phyloP scores from a whole-genome alignment of 768 basidiomycete genomes.

The Wakefieldia striispora region DNA sequence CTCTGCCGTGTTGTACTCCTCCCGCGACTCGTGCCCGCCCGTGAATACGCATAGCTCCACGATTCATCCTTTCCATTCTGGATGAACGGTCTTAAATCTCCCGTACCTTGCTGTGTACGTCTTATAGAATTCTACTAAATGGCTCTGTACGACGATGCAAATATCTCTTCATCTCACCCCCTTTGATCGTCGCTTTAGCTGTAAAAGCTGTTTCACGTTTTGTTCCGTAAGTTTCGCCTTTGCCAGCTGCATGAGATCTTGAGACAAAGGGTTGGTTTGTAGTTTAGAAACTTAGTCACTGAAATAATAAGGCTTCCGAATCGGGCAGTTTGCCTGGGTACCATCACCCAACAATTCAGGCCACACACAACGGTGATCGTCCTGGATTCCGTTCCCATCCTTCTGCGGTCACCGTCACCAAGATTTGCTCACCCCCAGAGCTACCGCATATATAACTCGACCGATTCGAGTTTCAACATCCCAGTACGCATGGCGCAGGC shows the following conservation, averaged over 20 bases:
- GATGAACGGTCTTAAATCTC: not conserved
- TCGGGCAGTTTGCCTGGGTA: slow-evolving; percentile 24
- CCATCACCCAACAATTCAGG: slow-evolving; percentile 15
- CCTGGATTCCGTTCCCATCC: slow-evolving; percentile 23
- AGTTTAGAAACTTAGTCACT: no score
- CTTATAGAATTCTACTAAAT: slow-evolving; percentile 4
- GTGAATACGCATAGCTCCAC: slow-evolving; percentile 12
- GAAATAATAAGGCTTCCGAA: slow-evolving; percentile 19
- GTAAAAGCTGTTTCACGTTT: no score
- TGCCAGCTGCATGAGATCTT: not conserved
- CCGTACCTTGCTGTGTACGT: not conserved
- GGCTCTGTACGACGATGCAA: slow-evolving; percentile 5
- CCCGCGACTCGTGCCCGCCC: slow-evolving; percentile 6
- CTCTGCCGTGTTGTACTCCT: slow-evolving; percentile 7
- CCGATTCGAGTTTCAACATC: slow-evolving; percentile 1
- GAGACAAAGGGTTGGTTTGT: no score
- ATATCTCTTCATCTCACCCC: slow-evolving; percentile 5
- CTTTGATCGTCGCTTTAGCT: not conserved
- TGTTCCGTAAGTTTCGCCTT: not conserved
- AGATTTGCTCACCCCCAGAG: slow-evolving; percentile 1
- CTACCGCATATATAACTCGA: slow-evolving; percentile 2
- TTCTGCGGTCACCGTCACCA: slow-evolving; percentile 11
- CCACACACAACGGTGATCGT: slow-evolving; percentile 28
- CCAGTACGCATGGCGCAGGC: slow-evolving; percentile 29
- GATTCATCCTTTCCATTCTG: not conserved